Percentiles rank a stretch among this genome's conserved stretches.
Evolutionary conservation across 2,329 filamentous ascomycete species (phyloP).

Genomic region (Microcyclospora tardicrescens): DNA sequence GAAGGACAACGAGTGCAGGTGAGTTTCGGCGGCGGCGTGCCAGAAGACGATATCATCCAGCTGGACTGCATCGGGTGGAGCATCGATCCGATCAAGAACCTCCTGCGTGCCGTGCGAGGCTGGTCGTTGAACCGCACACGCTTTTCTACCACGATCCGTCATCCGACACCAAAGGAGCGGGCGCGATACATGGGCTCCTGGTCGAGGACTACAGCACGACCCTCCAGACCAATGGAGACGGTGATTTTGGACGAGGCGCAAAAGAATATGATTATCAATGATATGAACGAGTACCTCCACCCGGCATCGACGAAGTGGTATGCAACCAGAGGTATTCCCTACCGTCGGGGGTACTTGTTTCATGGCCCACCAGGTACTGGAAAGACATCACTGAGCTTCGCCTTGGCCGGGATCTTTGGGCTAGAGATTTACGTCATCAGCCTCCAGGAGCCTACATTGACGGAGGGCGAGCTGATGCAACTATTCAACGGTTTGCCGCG

Average conservation of each 20-base stretch:
- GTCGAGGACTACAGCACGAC: constrained; percentile 38
- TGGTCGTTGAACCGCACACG: constrained; percentile 31
- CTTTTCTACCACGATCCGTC: constrained; percentile 33
- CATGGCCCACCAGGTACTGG: constrained; percentile 47
- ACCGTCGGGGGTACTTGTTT: constrained; percentile 70
- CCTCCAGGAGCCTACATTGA: constrained; percentile 56
- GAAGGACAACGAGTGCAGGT: constrained; percentile 14
- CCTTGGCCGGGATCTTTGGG: constrained; percentile 35
- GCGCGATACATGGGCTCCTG: constrained; percentile 25
- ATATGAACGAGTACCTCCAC: constrained; percentile 68
- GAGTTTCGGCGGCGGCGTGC: constrained; percentile 9
- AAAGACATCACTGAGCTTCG: constrained; percentile 26
- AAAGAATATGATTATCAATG: constrained; percentile 52
- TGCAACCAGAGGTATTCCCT: constrained; percentile 69
- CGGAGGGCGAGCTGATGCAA: constrained; percentile 46
- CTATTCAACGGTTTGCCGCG: constrained; percentile 32
- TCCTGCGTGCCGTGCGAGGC: constrained; percentile 33
- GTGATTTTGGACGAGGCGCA: constrained; percentile 58
- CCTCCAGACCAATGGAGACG: constrained; percentile 58
- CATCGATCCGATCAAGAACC: constrained; percentile 35
- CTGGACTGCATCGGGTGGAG: constrained; percentile 36
- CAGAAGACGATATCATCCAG: constrained; percentile 30
- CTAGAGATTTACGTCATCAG: constrained; percentile 34
- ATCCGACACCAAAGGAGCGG: constrained; percentile 31
- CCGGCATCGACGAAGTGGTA: constrained; percentile 68